Evolutionary conservation across 805 yeast genomes (phyloP).

Genomic region (Starmerella sirachaensis): DNA sequence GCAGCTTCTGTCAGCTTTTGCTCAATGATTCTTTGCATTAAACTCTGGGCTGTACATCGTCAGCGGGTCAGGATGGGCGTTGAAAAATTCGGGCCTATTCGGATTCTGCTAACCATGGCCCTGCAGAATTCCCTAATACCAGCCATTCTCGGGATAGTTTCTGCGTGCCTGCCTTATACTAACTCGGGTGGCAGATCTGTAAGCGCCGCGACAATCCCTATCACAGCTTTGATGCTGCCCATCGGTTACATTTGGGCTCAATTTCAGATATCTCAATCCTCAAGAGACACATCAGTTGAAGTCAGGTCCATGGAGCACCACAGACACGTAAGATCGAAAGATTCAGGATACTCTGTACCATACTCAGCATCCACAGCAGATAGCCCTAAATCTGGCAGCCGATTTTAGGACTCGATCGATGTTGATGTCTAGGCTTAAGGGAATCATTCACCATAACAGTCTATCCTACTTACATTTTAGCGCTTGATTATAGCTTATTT

Average conservation of each 20-base stretch:
- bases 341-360: too few species aligned
- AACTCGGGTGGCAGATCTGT: slow-evolving; percentile 13
- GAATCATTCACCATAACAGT: too few species aligned
- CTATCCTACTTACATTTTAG: too few species aligned
- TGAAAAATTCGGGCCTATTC: slow-evolving; percentile 71
- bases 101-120: slow-evolving; percentile 67
- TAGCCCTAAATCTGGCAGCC: too few species aligned
- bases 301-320: too few species aligned
- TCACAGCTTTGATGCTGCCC: slow-evolving; percentile 20
- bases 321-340: too few species aligned
- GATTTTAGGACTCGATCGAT: too few species aligned
- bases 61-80: slow-evolving; percentile 68
- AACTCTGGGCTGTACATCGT: slow-evolving; percentile 55
- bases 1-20: slow-evolving; percentile 55
- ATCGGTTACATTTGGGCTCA: slow-evolving; percentile 25
- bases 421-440: too few species aligned
- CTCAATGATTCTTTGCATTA: slow-evolving; percentile 48
- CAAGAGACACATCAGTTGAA: too few species aligned
- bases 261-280: slow-evolving; percentile 3
- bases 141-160: slow-evolving; percentile 49
- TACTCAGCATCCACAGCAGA: too few species aligned
- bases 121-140: slow-evolving; percentile 75
- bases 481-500: too few species aligned
- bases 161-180: slow-evolving; percentile 4
- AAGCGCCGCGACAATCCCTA: slow-evolving; percentile 15